phyloP scores from a whole-genome alignment of 306 rosid genomes.

The Cicer arietinum region DNA sequence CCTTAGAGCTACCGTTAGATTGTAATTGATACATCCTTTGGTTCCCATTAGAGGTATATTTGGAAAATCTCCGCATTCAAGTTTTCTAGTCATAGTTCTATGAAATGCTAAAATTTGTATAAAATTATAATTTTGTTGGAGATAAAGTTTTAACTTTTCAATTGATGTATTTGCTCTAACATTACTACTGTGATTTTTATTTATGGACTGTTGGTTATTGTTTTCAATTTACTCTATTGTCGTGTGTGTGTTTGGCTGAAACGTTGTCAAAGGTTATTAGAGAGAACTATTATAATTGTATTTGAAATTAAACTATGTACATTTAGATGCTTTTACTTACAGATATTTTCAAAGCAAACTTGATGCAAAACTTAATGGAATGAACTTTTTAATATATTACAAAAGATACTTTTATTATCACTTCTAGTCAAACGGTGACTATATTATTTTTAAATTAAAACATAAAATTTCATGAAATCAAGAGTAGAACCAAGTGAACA shows the following conservation, averaged over 20 bases:
- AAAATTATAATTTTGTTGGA: background rate
- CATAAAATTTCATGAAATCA: background rate
- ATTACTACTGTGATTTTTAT: background rate
- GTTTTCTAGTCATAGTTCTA: slow-evolving; percentile 24
- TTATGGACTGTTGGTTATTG: background rate
- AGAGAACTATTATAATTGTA: background rate
- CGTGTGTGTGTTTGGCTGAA: background rate
- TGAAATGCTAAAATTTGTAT: background rate
- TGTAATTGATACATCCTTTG: too few species aligned
- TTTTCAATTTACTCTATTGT: slow-evolving; percentile 5
- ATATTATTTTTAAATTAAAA: background rate
- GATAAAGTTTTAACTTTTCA: slow-evolving; percentile 15
- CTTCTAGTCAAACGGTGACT: background rate
- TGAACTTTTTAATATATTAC: background rate
- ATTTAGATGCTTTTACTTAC: background rate
- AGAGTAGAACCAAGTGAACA: background rate
- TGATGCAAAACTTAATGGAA: background rate
- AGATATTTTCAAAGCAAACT: background rate
- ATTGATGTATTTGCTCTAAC: slow-evolving; percentile 18
- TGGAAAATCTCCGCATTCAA: too few species aligned
- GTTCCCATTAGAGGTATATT: too few species aligned
- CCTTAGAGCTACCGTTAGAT: too few species aligned
- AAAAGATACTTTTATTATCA: background rate
- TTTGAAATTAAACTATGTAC: background rate
- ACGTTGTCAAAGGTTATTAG: background rate